A percentile compares a stretch with the other conserved stretches of the same genome.
These are phyloP conservation scores for Allium fistulosum DNA, from an alignment of 106 monocot species.

Conservation along the genomic window DNA sequence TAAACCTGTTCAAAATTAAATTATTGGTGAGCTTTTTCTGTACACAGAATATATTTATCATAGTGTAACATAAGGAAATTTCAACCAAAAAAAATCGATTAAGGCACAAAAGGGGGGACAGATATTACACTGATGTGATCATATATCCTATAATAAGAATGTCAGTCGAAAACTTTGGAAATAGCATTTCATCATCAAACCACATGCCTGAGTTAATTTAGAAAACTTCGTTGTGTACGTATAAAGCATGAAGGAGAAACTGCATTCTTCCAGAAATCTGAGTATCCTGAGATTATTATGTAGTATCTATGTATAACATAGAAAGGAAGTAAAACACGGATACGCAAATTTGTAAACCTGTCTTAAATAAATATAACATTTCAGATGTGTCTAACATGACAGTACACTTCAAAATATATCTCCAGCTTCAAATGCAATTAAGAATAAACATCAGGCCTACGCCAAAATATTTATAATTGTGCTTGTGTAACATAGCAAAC, in stretches of 20 bases:
- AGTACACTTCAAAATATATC: neutral
- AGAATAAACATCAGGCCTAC: neutral
- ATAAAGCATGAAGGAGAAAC: too few species aligned
- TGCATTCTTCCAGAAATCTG: too few species aligned
- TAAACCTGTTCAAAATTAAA: constrained; percentile 44
- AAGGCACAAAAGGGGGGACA: neutral
- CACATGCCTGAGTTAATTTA: too few species aligned
- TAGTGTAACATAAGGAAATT: neutral
- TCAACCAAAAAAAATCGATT: neutral
- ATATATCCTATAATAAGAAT: neutral
- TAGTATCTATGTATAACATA: too few species aligned
- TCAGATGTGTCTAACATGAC: neutral
- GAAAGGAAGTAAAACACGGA: too few species aligned
- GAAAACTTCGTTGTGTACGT: too few species aligned
- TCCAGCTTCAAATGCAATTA: neutral
- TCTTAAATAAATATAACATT: neutral
- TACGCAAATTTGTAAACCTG: too few species aligned
- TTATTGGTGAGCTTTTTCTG: neutral
- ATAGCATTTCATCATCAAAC: too few species aligned
- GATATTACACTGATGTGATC: neutral
- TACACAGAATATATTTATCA: neutral
- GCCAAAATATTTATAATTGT: neutral
- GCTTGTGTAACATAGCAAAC: neutral
- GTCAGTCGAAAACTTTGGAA: neutral
- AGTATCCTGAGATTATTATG: too few species aligned